A percentile compares a stretch with the other conserved stretches of the same genome.
These are phyloP conservation scores for Colletotrichum liaoningense DNA, from an alignment of 2,329 filamentous ascomycete species.

Conservation along the genomic window DNA sequence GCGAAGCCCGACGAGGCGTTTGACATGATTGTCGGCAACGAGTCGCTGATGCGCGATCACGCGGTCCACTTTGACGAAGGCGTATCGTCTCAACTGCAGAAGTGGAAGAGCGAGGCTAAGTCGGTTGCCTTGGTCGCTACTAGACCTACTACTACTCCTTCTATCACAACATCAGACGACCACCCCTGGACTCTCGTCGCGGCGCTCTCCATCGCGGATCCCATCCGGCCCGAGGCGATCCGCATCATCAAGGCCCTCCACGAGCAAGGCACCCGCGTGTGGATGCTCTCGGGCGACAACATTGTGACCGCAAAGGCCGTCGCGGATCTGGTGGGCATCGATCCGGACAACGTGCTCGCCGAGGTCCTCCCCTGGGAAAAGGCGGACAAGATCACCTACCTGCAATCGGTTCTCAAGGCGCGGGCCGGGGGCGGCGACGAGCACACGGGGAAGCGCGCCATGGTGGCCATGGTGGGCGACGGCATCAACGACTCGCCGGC, in stretches of 20 bases:
- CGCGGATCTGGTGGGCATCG: conserved; percentile 80
- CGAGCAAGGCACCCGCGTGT: conserved; percentile 76
- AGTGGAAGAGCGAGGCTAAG: conserved; percentile 73
- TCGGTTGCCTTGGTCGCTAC: conserved; percentile 71
- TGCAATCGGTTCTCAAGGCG: conserved; percentile 65
- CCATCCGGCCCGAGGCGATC: conserved; percentile 79
- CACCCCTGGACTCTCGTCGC: conserved; percentile 65
- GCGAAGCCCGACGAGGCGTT: conserved; percentile 46
- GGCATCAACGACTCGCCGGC: conserved; percentile 92
- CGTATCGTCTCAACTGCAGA: conserved; percentile 53
- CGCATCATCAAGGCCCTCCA: conserved; percentile 74
- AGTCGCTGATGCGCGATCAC: conserved; percentile 71
- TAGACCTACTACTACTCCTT: conserved; percentile 39
- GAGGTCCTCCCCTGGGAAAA: conserved; percentile 90
- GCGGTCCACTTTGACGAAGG: conserved; percentile 51
- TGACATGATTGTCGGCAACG: conserved; percentile 77
- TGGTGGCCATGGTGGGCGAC: conserved; percentile 87
- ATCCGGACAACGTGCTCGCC: conserved; percentile 79
- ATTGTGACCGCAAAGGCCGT: conserved; percentile 85
- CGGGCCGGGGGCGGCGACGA: conserved; percentile 32
- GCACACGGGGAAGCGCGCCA: conserved; percentile 53
- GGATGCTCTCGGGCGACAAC: conserved; percentile 96
- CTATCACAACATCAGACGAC: conserved; percentile 9
- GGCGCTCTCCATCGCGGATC: conserved; percentile 82
- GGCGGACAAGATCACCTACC: conserved; percentile 74